Base-by-base conservation (phyloP, 2,329 filamentous ascomycete species). In the Colletotrichum incanum region DNA sequence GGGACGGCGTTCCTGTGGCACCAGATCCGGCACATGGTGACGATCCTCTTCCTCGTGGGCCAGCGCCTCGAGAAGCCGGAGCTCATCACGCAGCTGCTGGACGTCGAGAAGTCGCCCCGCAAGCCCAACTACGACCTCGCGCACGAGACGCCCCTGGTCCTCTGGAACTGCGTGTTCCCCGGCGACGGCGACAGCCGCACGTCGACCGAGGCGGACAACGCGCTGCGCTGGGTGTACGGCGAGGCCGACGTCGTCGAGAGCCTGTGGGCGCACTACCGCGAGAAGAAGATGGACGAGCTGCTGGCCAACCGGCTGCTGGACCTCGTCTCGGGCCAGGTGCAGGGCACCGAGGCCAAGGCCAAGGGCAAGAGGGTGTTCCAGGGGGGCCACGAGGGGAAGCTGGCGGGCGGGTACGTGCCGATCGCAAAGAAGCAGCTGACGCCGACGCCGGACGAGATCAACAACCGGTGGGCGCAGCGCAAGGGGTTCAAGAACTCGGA, bases 1-100 rank as follows among this genome's bases (percentile, higher is more conserved):
- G 96, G 96, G 26, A 95, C 93, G 9, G 96, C 95, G 1, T 99
- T 99, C 82, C 84, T 99, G 58, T 99, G 96, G 96, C 96, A 99
- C 83, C 96, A 99, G 84, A 97, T 99, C 76, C 92, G 96, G 31
- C 94, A 96, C 84, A 95, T 99, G 90, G 92, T 97, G n/a, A 90
- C 92, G 20, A 86, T 98, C 8, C 86, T 99, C n/a, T 98, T 99
- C 85, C 86, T 96, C 14, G 91, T 98, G 11, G 96, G 94, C 37
- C 96, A 99, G 83, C 91, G 94, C 0, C 89, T 97, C 20, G 96
- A 99, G 81, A 80, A 86, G 37, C 93, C 95, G 0, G 88, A 88
- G 0, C 83, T 98, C 18, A 86, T 98, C 54, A 87, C 90, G 63
- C 87, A 92, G 31, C 86, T 99, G 52, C 88, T 99, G 34, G 93